Evolutionary conservation across 139 green algal species (phyloP).

Genomic region (Tetraselmis chui): DNA sequence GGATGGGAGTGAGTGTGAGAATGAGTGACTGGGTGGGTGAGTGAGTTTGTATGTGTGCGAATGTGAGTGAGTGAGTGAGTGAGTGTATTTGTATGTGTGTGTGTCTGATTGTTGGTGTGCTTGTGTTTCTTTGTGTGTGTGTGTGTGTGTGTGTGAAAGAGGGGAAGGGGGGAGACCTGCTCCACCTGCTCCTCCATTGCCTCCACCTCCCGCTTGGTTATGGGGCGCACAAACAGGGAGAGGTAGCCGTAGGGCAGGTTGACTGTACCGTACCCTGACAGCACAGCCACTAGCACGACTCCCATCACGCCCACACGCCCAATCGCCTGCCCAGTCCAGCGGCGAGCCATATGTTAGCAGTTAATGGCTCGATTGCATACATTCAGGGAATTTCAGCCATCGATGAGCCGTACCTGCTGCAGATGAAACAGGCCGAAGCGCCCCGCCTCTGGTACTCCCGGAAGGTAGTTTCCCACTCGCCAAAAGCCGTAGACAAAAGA

Average conservation of each 20-base stretch:
- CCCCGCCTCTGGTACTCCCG: slow-evolving; percentile 35
- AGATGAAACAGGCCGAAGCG: slow-evolving; percentile 18
- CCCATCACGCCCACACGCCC: not conserved
- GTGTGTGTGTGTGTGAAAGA: too few relatives aligned
- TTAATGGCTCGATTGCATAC: not conserved
- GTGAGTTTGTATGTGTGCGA: too few relatives aligned
- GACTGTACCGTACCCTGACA: not conserved
- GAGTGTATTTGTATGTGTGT: too few relatives aligned
- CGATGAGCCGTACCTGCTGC: slow-evolving; percentile 12
- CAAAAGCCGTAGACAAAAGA: slow-evolving; percentile 67
- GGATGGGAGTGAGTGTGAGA: too few relatives aligned
- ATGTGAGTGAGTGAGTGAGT: too few relatives aligned
- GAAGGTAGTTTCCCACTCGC: slow-evolving; percentile 53
- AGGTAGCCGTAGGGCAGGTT: not conserved
- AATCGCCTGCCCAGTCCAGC: not conserved
- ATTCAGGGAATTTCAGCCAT: not conserved
- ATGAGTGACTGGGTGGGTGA: too few relatives aligned
- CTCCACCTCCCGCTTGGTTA: slow-evolving; percentile 67
- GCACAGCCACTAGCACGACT: not conserved
- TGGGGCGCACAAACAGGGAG: slow-evolving; percentile 66
- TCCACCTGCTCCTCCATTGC: slow-evolving; percentile 71
- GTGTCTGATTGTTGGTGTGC: too few relatives aligned
- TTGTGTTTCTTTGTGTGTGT: too few relatives aligned
- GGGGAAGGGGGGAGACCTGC: too few relatives aligned
- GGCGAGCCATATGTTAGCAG: too few relatives aligned